Evolutionary conservation across 129 eudicot genomes (phyloP), one percentile per base, ranked within the genome.

Genomic region (Tagetes patula): DNA sequence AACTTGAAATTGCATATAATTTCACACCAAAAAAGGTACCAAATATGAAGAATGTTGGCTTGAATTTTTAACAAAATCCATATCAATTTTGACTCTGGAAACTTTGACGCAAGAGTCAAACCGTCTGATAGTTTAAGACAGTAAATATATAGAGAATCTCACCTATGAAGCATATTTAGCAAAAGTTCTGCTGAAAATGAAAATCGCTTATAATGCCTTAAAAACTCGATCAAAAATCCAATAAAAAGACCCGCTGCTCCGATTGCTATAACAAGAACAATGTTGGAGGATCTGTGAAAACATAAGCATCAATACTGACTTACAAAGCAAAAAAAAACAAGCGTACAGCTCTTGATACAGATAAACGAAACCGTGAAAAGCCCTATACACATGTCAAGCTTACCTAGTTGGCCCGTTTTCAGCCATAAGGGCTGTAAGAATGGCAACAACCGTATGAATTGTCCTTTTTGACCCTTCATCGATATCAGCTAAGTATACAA

Each of bases 391-490:
- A 68, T 10, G 13, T 27, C 74, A 39, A 56, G 59, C 50, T 12
- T 84, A 90, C 98, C 96, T 86, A 32, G 98, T 94, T 54, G 98
- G 86, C 38, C 87, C 91, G 11, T 74, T 90, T 75, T 86, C 89
- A 36, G 96, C 98, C 96, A 90, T 84, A 55, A 94, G 92, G 30
- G 98, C 98, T 3, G 96, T 94, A 63, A 90, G 80, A 80, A 94
- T 88, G 49, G 92, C 92, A 74, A 87, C 90, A 72, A 86, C 82
- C 0, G 98, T 88, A 80, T 90, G 96, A 77, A 94, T 87, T 76
- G 98, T 90, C 78, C 98, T 80, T 84, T 86, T 90, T 70, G 96
- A 77, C 74, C 79, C 81, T 83, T 94, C 98, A 75, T 85, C 89
- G 38, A 94, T 87, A 67, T 88, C 81, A 46, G 98, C 76, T 32